Conservation (phyloP, 176 grass and related monocot species). For the barley (Hordeum vulgare) region DNA sequence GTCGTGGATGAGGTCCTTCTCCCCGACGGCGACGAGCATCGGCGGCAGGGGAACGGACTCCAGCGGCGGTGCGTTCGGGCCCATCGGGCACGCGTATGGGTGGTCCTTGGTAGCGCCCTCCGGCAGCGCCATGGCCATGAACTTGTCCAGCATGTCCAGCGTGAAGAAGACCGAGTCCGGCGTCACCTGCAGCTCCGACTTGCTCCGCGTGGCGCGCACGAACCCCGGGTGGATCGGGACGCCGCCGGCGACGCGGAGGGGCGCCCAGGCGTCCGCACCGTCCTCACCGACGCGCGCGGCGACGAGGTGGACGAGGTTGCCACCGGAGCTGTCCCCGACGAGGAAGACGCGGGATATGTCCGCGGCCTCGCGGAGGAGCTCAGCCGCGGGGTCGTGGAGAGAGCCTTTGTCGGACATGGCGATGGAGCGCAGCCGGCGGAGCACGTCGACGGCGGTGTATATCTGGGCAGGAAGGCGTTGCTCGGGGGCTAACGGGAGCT, state of each 20-base stretch:
- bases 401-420: background rate
- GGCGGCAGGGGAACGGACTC: constrained; percentile 51
- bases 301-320: constrained; percentile 64
- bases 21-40: constrained; percentile 61
- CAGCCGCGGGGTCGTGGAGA: constrained; percentile 10
- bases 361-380: constrained; percentile 29
- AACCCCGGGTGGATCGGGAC: constrained; percentile 74
- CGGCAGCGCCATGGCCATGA: constrained; percentile 45
- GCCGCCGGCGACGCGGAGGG: constrained; percentile 57
- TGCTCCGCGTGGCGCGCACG: constrained; percentile 61
- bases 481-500: constrained; percentile 70
- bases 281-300: constrained; percentile 29
- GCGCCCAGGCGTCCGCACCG: constrained; percentile 17
- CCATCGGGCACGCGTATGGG: constrained; percentile 83
- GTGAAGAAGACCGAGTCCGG: constrained; percentile 74
- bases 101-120: constrained; percentile 73
- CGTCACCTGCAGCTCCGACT: constrained; percentile 49
- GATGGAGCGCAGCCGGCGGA: constrained; percentile 47
- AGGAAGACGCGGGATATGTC: constrained; percentile 75
- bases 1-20: constrained; percentile 71
- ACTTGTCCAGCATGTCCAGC: constrained; percentile 85
- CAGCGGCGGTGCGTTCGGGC: constrained; percentile 43
- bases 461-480: constrained; percentile 52
- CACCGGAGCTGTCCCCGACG: constrained; percentile 85
- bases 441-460: constrained; percentile 39